Evolutionary conservation across 1,284 basidiomycete species (phyloP).

Genomic region (Athelia sp.): DNA sequence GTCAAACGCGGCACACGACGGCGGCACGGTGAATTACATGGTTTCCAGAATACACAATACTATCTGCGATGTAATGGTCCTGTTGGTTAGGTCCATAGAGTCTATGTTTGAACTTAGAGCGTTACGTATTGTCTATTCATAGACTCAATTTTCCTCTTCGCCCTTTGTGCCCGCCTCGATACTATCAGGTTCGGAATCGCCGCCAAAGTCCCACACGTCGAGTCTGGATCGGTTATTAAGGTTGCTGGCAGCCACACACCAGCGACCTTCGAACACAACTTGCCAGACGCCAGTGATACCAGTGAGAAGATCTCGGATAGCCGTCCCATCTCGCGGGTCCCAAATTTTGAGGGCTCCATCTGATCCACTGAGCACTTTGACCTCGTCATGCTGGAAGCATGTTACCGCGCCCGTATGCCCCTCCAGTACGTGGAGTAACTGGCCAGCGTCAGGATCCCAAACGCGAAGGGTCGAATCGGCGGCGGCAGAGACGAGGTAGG

Average conservation of each 20-base stretch:
- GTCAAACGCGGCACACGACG: too few relatives aligned
- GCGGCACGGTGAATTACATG: too few relatives aligned
- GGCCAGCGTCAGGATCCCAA: constrained; percentile 85
- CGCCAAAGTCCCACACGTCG: background rate
- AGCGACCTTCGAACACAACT: constrained; percentile 87
- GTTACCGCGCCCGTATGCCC: constrained; percentile 94
- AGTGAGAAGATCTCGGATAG: constrained; percentile 81
- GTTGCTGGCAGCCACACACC: constrained; percentile 90
- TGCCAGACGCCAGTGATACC: constrained; percentile 94
- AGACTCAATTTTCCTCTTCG: constrained; percentile 32
- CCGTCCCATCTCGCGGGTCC: constrained; percentile 82
- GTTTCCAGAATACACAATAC: too few relatives aligned
- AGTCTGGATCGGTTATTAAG: constrained; percentile 31
- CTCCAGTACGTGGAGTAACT: constrained; percentile 73
- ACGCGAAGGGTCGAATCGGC: constrained; percentile 90
- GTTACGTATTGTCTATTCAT: too few relatives aligned
- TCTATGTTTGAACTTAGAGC: too few relatives aligned
- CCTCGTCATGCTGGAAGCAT: constrained; percentile 96
- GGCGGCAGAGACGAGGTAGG: constrained; percentile 87
- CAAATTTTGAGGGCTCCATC: constrained; percentile 96
- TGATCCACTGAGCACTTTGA: constrained; percentile 89
- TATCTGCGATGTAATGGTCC: too few relatives aligned
- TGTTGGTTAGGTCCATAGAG: too few relatives aligned
- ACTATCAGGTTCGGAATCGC: constrained; percentile 23
- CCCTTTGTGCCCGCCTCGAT: constrained; percentile 41